phyloP scores from a whole-genome alignment of 108 stramenopile species.

The Cyclostephanos tholiformis region DNA sequence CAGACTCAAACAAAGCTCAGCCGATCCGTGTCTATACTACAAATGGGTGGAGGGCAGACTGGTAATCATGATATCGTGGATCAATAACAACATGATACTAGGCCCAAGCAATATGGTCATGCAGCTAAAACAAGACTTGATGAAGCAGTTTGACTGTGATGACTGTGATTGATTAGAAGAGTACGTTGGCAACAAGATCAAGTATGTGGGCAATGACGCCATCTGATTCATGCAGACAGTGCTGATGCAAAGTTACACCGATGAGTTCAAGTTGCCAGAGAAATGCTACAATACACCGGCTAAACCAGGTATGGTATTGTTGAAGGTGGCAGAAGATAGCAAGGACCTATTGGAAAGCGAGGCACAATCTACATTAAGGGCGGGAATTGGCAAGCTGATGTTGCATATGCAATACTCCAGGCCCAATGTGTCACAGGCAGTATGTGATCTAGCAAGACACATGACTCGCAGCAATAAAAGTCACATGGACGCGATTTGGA shows the following conservation, averaged over 20 bases:
- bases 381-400: slow-evolving; percentile 43
- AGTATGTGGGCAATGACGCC: neutral
- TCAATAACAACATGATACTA: slow-evolving; percentile 39
- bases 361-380: slow-evolving; percentile 16
- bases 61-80: slow-evolving; percentile 32
- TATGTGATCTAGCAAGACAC: neutral
- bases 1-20: slow-evolving; percentile 21
- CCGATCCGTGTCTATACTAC: slow-evolving; percentile 48
- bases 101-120: slow-evolving; percentile 21
- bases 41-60: slow-evolving; percentile 33
- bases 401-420: slow-evolving; percentile 23
- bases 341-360: neutral
- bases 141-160: slow-evolving; percentile 30
- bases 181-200: slow-evolving; percentile 54
- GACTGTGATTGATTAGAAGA: slow-evolving; percentile 34
- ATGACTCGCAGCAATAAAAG: neutral
- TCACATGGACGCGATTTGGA: neutral
- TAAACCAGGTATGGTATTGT: slow-evolving; percentile 9
- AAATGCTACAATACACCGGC: slow-evolving; percentile 27
- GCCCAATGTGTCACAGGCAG: slow-evolving; percentile 13
- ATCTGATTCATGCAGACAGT: slow-evolving; percentile 57
- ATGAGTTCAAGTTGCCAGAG: slow-evolving; percentile 30
- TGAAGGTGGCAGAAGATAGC: neutral
- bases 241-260: slow-evolving; percentile 39
- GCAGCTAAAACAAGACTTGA: slow-evolving; percentile 14